Percentiles rank a stretch among this genome's conserved stretches.
Evolutionary conservation across 352 stramenopile genomes (phyloP).

Genomic region (Phytophthora nicotianae): DNA sequence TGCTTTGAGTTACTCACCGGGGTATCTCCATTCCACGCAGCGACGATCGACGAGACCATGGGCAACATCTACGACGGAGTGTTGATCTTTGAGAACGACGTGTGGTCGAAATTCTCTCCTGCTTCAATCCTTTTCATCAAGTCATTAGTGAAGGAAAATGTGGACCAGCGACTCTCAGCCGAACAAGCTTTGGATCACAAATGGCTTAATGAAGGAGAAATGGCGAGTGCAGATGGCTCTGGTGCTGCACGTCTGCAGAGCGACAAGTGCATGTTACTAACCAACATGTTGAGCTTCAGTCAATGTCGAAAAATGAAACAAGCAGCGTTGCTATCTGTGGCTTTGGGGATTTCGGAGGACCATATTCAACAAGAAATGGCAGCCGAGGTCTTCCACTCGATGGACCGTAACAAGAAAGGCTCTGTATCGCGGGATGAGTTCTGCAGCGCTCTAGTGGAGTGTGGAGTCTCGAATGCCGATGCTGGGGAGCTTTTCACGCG

Average conservation of each 20-base stretch:
- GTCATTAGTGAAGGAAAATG: conserved; percentile 78
- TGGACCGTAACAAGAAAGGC: conserved; percentile 86
- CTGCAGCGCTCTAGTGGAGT: conserved; percentile 91
- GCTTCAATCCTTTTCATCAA: conserved; percentile 79
- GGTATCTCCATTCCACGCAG: conserved; percentile 70
- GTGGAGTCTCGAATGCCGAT: conserved; percentile 76
- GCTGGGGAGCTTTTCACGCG: conserved; percentile 74
- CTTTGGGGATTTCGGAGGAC: conserved; percentile 72
- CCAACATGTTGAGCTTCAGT: conserved; percentile 83
- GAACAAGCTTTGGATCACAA: conserved; percentile 73
- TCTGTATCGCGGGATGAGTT: conserved; percentile 94
- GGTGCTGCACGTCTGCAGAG: conserved; percentile 43
- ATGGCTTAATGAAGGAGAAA: conserved; percentile 51
- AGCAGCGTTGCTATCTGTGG: conserved; percentile 72
- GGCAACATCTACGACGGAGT: conserved; percentile 83
- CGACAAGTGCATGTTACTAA: conserved; percentile 70
- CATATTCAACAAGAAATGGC: conserved; percentile 80
- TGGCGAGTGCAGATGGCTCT: conserved; percentile 16
- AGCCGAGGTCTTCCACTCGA: conserved; percentile 83
- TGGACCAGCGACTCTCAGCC: conserved; percentile 63
- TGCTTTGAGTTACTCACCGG: conserved; percentile 77
- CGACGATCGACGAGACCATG: conserved; percentile 81
- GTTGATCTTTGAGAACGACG: conserved; percentile 67
- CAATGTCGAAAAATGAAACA: conserved; percentile 79
- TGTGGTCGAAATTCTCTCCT: conserved; percentile 72